These are phyloP conservation scores for Camelina hispida DNA, from an alignment of 345 rosid species.

Conservation along the genomic window DNA sequence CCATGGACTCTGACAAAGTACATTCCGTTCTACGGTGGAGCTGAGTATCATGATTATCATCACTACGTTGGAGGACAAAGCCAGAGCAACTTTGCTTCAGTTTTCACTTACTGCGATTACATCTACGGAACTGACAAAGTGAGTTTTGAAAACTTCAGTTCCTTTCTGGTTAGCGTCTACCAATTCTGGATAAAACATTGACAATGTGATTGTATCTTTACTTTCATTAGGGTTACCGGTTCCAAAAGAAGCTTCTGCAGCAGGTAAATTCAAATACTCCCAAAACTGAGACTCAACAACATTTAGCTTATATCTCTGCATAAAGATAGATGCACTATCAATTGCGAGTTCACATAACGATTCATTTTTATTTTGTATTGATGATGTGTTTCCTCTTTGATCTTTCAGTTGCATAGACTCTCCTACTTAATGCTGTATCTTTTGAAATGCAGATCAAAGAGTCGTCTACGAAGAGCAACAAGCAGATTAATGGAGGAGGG, in stretches of 20 bases:
- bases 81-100: slow-evolving; percentile 90
- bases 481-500: slow-evolving; percentile 7
- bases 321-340: background rate
- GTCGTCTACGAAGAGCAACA: slow-evolving; percentile 38
- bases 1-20: slow-evolving; percentile 74
- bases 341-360: background rate
- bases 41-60: slow-evolving; percentile 89
- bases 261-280: slow-evolving; percentile 53
- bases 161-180: background rate
- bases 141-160: slow-evolving; percentile 24
- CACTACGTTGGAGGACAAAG: slow-evolving; percentile 90
- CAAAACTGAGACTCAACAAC: slow-evolving; percentile 1
- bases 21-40: slow-evolving; percentile 90
- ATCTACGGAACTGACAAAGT: slow-evolving; percentile 92
- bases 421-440: slow-evolving; percentile 3
- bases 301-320: background rate
- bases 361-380: background rate
- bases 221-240: slow-evolving; percentile 76
- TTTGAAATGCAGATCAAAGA: slow-evolving; percentile 36
- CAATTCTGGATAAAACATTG: slow-evolving; percentile 1
- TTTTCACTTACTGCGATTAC: slow-evolving; percentile 86
- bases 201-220: slow-evolving; percentile 25
- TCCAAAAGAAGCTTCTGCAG: slow-evolving; percentile 73
- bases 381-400: slow-evolving; percentile 5
- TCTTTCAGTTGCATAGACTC: slow-evolving; percentile 9